Conservation (phyloP, 495 filamentous ascomycete species). For the Immersiella caudata region DNA sequence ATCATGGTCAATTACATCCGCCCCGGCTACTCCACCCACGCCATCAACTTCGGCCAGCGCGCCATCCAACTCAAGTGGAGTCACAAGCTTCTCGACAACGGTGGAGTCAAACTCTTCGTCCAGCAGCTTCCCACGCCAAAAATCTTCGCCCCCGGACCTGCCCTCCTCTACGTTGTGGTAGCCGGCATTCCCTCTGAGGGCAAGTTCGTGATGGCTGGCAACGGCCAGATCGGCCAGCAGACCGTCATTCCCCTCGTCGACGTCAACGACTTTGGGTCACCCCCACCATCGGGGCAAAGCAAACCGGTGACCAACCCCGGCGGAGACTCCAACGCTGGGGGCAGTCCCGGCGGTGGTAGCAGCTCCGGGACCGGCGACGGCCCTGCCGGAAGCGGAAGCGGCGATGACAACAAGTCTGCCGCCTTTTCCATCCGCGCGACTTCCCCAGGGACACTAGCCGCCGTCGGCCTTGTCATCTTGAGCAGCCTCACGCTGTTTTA, state of each 20-base stretch:
- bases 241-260: slow-evolving; percentile 2
- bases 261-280: neutral
- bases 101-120: slow-evolving; percentile 9
- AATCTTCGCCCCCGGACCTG: slow-evolving; percentile 16
- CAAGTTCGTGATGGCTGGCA: slow-evolving; percentile 20
- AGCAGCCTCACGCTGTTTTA: slow-evolving; percentile 8
- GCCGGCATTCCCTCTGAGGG: slow-evolving; percentile 17
- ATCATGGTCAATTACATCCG: slow-evolving; percentile 15
- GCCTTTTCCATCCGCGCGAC: neutral
- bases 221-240: slow-evolving; percentile 15
- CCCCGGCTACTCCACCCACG: slow-evolving; percentile 16
- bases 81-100: slow-evolving; percentile 11
- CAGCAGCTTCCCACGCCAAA: slow-evolving; percentile 18
- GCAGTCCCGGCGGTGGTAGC: neutral
- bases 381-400: neutral
- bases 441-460: slow-evolving; percentile 3
- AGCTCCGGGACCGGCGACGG: neutral
- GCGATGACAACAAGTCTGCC: slow-evolving; percentile 11
- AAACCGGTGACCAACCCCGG: slow-evolving; percentile 9
- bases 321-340: slow-evolving; percentile 4
- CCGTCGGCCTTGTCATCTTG: neutral
- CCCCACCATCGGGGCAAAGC: neutral
- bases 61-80: slow-evolving; percentile 17
- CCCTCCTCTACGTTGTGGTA: slow-evolving; percentile 16
- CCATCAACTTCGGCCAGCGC: slow-evolving; percentile 20